phyloP scores from a whole-genome alignment of 345 rosid species.

The Boechera divaricarpa region DNA sequence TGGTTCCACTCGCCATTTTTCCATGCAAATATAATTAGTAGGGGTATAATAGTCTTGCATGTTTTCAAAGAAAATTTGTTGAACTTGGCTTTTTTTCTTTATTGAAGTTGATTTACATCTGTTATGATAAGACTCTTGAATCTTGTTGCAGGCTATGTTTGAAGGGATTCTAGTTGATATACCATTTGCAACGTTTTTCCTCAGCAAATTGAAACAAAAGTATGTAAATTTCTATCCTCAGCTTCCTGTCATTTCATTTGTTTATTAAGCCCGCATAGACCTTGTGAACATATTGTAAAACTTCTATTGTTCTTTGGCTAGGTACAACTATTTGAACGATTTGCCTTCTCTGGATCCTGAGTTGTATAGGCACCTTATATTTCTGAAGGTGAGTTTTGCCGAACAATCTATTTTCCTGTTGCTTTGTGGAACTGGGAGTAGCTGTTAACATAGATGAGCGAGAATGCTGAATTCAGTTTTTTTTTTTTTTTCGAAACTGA shows the following conservation, averaged over 20 bases:
- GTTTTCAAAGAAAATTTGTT: not conserved
- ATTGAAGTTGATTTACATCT: constrained; percentile 24
- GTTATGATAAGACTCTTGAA: constrained; percentile 27
- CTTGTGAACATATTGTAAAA: constrained; percentile 26
- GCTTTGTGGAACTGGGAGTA: constrained; percentile 32
- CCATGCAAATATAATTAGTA: constrained; percentile 2
- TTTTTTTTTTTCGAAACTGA: not conserved
- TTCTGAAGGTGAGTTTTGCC: constrained; percentile 71
- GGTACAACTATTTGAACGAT: constrained; percentile 94
- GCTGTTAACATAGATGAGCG: constrained; percentile 18
- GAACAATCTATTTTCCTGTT: constrained; percentile 17
- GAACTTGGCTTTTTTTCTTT: not conserved
- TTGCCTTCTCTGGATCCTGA: constrained; percentile 98
- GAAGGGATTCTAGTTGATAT: constrained; percentile 99
- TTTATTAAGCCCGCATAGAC: constrained; percentile 11
- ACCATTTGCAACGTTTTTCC: constrained; percentile 98
- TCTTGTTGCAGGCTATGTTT: constrained; percentile 87
- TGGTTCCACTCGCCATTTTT: constrained; percentile 10
- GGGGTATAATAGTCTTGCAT: constrained; percentile 10
- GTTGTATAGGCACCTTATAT: constrained; percentile 94
- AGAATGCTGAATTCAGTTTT: constrained; percentile 4
- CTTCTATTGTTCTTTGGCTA: constrained; percentile 44
- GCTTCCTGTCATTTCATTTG: constrained; percentile 17
- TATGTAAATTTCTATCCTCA: constrained; percentile 42
- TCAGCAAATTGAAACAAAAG: constrained; percentile 98